Evolutionary conservation across 345 rosid species (phyloP).

Genomic region (Salix brachista): DNA sequence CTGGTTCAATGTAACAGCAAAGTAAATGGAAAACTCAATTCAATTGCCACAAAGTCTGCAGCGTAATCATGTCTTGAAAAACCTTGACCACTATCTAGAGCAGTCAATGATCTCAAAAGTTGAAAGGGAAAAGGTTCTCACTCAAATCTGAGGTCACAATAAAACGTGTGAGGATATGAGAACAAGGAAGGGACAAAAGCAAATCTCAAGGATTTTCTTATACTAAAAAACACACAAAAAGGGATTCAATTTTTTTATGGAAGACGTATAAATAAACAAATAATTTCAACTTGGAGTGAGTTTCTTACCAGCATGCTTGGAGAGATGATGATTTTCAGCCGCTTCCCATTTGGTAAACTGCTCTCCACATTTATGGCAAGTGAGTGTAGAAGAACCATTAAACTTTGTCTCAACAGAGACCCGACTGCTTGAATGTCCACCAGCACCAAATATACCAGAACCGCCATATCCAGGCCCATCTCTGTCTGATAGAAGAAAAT

Average conservation of each 20-base stretch:
- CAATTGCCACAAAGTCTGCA: not conserved
- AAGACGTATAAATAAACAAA: not conserved
- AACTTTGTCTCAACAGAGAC: slow-evolving; percentile 58
- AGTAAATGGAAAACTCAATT: not conserved
- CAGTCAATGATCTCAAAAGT: not conserved
- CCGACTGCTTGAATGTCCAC: slow-evolving; percentile 46
- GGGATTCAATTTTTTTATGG: not conserved
- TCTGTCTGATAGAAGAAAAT: slow-evolving; percentile 41
- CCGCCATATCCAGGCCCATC: slow-evolving; percentile 49
- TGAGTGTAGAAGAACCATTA: slow-evolving; percentile 50
- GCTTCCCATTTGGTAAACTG: slow-evolving; percentile 88
- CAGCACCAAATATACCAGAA: slow-evolving; percentile 23
- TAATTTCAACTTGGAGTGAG: not conserved
- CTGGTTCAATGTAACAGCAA: not conserved
- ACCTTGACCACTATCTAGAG: not conserved
- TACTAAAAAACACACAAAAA: not conserved
- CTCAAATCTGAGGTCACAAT: slow-evolving; percentile 15
- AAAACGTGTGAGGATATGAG: slow-evolving; percentile 12
- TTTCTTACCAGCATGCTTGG: slow-evolving; percentile 85
- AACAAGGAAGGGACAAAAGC: slow-evolving; percentile 11
- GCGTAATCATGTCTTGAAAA: not conserved
- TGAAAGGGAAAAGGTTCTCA: not conserved
- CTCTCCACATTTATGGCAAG: slow-evolving; percentile 97
- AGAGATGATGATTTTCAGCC: slow-evolving; percentile 96
- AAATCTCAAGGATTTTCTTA: slow-evolving; percentile 4